Conservation (phyloP, 305 asterid species). For the Petunia hybrid region DNA sequence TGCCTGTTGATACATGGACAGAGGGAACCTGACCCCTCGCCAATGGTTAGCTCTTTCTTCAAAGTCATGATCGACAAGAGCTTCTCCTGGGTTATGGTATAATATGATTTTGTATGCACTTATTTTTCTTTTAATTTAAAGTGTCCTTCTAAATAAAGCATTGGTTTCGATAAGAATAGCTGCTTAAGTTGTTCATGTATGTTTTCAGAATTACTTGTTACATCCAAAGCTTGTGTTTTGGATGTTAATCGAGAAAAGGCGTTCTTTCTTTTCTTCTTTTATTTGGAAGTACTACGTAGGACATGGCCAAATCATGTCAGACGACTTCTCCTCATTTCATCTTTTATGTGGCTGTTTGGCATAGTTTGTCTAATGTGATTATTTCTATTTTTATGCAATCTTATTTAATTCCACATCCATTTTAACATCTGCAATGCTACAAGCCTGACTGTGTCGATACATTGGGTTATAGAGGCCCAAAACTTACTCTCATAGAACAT, state of each 20-base stretch:
- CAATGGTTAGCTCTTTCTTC: constrained; percentile 29
- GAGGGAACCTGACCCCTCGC: not conserved
- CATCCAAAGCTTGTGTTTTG: constrained; percentile 9
- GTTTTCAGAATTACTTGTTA: not conserved
- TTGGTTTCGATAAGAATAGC: not conserved
- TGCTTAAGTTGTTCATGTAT: not conserved
- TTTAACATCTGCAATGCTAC: constrained; percentile 15
- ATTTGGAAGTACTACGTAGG: not conserved
- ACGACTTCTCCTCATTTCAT: not conserved
- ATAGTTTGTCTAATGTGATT: constrained; percentile 4
- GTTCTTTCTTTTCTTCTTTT: constrained; percentile 7
- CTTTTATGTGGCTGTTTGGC: not conserved
- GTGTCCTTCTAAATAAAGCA: not conserved
- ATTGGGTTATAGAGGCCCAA: not conserved
- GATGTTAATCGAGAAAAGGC: not conserved
- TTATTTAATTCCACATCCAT: not conserved
- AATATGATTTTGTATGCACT: not conserved
- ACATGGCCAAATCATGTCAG: constrained; percentile 21
- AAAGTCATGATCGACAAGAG: constrained; percentile 29
- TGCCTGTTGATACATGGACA: constrained; percentile 30
- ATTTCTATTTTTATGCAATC: constrained; percentile 18
- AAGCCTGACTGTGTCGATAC: not conserved
- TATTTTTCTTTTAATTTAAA: not conserved
- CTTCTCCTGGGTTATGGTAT: constrained; percentile 32
- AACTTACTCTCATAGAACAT: not conserved